A percentile compares a stretch with the other conserved stretches of the same genome.
phyloP scores from a whole-genome alignment of 2,329 filamentous ascomycete genomes.

The Didymellaceae sp. region DNA sequence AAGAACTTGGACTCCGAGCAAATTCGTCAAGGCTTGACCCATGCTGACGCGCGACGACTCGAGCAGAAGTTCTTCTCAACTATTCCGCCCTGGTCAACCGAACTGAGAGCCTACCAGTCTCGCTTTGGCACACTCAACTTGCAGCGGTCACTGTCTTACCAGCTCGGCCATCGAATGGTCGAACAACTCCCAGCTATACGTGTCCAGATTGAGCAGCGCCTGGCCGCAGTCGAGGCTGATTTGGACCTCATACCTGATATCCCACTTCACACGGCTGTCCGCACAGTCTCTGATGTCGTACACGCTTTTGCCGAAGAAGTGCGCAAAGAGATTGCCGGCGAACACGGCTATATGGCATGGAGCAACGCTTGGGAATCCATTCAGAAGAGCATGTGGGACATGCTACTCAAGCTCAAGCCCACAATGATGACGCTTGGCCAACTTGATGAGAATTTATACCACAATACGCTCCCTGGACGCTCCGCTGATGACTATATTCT shows the following conservation, averaged over 20 bases:
- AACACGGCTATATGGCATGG: conserved; percentile 50
- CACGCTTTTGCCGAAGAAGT: conserved; percentile 62
- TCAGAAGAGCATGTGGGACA: conserved; percentile 60
- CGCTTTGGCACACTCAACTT: conserved; percentile 62
- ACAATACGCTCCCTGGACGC: conserved; percentile 11
- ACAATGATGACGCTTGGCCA: conserved; percentile 20
- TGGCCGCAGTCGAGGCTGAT: conserved; percentile 60
- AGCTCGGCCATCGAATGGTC: conserved; percentile 55
- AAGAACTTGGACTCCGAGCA: conserved; percentile 66
- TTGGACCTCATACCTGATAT: conserved; percentile 70
- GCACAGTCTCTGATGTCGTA: conserved; percentile 68
- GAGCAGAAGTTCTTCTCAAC: conserved; percentile 60
- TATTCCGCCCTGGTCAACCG: conserved; percentile 54
- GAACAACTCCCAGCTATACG: conserved; percentile 52
- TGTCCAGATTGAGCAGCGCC: conserved; percentile 53
- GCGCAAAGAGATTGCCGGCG: conserved; percentile 61
- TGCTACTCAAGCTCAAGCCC: conserved; percentile 38
- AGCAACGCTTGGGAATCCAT: conserved; percentile 53
- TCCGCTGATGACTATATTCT: conserved; percentile 26
- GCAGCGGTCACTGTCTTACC: conserved; percentile 55
- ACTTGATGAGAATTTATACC: conserved; percentile 23
- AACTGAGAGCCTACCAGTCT: conserved; percentile 47
- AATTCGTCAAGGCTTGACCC: conserved; percentile 52
- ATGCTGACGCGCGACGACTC: conserved; percentile 55
- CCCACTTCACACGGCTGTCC: conserved; percentile 67